phyloP scores from a whole-genome alignment of 2,329 filamentous ascomycete genomes.

The Blastomyces parvus region DNA sequence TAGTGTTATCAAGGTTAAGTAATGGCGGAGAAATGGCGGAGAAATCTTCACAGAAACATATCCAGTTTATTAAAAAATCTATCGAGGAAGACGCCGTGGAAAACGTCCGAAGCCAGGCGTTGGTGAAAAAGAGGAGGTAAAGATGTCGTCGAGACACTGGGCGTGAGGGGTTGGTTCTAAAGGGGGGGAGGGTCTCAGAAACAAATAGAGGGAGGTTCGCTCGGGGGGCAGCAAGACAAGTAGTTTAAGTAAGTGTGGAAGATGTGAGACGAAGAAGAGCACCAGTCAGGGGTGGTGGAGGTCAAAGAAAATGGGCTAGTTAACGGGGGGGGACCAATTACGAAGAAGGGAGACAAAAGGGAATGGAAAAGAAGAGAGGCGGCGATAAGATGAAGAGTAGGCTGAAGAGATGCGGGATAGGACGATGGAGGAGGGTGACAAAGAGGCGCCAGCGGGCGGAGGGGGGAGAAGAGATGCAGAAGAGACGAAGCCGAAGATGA shows the following conservation, averaged over 20 bases:
- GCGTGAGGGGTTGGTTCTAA: not conserved
- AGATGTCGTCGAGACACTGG: slow-evolving; percentile 17
- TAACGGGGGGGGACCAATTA: slow-evolving; percentile 17
- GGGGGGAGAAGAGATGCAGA: slow-evolving; percentile 19
- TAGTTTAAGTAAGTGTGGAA: not conserved
- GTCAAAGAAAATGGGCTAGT: slow-evolving; percentile 16
- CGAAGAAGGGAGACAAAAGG: slow-evolving; percentile 11
- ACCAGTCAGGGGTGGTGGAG: slow-evolving; percentile 9
- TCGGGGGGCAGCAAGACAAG: not conserved
- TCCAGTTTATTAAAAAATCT: slow-evolving; percentile 13
- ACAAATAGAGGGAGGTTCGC: slow-evolving; percentile 3
- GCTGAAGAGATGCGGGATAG: slow-evolving; percentile 11
- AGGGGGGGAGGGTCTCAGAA: slow-evolving; percentile 2
- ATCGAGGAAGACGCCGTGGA: slow-evolving; percentile 15
- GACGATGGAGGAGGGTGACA: slow-evolving; percentile 13
- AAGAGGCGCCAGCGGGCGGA: slow-evolving; percentile 16
- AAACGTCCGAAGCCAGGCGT: slow-evolving; percentile 13
- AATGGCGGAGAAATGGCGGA: not conserved
- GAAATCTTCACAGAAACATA: slow-evolving; percentile 11
- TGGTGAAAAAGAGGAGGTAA: slow-evolving; percentile 15
- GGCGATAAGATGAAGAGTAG: slow-evolving; percentile 21
- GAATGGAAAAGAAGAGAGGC: slow-evolving; percentile 31
- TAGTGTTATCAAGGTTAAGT: not conserved
- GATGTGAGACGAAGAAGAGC: slow-evolving; percentile 8
- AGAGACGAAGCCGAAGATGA: slow-evolving; percentile 22